Evolutionary conservation across 495 filamentous ascomycete genomes (phyloP), one percentile per base, ranked within the genome.

Genomic region (Beverwykella pulmonaria): DNA sequence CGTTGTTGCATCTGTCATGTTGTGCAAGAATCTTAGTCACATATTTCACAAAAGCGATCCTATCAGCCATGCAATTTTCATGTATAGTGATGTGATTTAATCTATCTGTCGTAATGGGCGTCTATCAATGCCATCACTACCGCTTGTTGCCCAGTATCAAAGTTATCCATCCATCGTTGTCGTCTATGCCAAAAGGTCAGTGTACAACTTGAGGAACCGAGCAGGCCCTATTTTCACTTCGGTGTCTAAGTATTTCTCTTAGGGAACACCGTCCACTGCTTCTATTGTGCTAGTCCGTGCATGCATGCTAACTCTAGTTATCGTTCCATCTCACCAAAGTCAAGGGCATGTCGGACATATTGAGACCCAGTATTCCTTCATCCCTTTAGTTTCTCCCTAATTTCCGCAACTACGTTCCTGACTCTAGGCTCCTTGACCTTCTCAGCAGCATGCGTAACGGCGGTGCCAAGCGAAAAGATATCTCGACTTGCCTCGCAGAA

Each of bases 321-420:
- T 44, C 17, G 15, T 44, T 15, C 39, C 39, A 44, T n/a, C 8
- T n/a, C 17, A n/a, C 17, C 39, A 44, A 14, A n/a, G 17, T 44
- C 8, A n/a, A 9, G 17, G 15, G 17, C 2, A n/a, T 3, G 15
- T 3, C 17, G 17, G 8, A 44, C 39, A n/a, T 2, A 14, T n/a
- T 44, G 39, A 44, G 3, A 5, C 30, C 12, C 30, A 34, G 12
- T 4, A 12, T 34, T 44, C 15, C 8, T 44, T 57, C 53, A 57
- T 44, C 19, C 7, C 17, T 57, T 39, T 17, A 72, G 55, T 44
- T 59, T 69, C 22, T 77, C 78, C 58, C 77, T 73, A 70, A 89
- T 89, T 76, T 91, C 88, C 23, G 74, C 74, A 7, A 81, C 81
- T 20, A 90, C 75, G 30, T 80, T 80, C 71, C 82, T 82, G 41